Evolutionary conservation across 192 early-diverging fungal species (phyloP), one percentile per base, ranked within the genome.

Genomic region (Mortierella alpina): DNA sequence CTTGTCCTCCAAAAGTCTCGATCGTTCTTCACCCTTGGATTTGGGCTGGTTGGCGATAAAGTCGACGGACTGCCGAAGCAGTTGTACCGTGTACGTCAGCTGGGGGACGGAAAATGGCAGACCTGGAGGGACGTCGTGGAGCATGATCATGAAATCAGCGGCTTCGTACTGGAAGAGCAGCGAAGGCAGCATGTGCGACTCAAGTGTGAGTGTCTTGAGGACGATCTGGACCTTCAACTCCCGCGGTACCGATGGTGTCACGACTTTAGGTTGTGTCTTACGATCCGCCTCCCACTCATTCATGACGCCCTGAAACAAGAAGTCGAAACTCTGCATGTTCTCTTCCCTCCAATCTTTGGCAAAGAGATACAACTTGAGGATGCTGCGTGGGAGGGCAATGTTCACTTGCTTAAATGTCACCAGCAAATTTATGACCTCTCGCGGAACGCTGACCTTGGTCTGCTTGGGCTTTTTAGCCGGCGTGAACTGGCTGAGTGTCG

Each of bases 311-410:
- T 92, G 90, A 72, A 93, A 90, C 68, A 93, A 74, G 68, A 93
- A 91, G 65, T 92, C 90, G 75, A 91, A 93, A 12, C 79, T 72
- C 45, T 85, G 75, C 45, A 86, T 74, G 52, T 90, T 88, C 59
- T 93, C 91, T 40, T 89, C 88, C 1, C 88, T 82, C 94, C 94
- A 95, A 42, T 91, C 88, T 61, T 92, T 91, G n/a, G 93, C 83
- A 73, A 95, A 94, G 5, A 86, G 77, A 58, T 93, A 91, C 12
- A 95, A 55, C 50, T 90, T 90, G n/a, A 95, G 66, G 13, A 95
- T 73, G 63, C 92, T 93, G 52, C 89, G 84, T 7, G 90, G 91
- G 0, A 89, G 63, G 44, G 83, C 73, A 44, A 91, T 59, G 40
- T 77, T 63, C 31, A 91, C 68, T 17, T 72, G 72, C 65, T 85